Percentiles rank a stretch among this genome's conserved stretches.
These are phyloP conservation scores for Gossypium schwendimanii DNA, from an alignment of 441 rosid genomes.

Conservation along the genomic window DNA sequence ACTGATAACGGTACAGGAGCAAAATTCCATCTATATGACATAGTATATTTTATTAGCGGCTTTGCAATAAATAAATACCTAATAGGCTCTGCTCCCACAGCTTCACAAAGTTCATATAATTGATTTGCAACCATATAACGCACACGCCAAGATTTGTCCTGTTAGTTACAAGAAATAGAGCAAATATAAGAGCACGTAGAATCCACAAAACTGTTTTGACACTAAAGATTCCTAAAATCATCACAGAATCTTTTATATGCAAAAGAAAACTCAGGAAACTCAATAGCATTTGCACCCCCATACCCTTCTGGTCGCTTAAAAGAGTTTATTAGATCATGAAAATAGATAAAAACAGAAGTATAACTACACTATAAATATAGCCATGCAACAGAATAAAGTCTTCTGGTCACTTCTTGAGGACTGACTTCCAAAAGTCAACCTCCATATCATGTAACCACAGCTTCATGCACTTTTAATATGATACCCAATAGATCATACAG, in stretches of 20 bases:
- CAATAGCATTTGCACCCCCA: background rate
- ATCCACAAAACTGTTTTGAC: background rate
- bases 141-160: slow-evolving; percentile 98
- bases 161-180: slow-evolving; percentile 15
- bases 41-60: background rate
- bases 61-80: slow-evolving; percentile 34
- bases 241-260: background rate
- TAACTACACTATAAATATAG: background rate
- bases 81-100: slow-evolving; percentile 83
- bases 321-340: background rate
- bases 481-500: background rate
- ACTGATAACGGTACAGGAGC: background rate
- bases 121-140: slow-evolving; percentile 95
- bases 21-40: background rate
- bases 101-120: slow-evolving; percentile 83
- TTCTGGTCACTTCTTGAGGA: background rate
- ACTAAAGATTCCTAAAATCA: background rate
- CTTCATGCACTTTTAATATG: background rate
- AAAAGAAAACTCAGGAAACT: background rate
- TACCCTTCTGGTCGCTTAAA: too few relatives aligned
- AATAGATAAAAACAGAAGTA: background rate
- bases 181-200: background rate
- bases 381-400: background rate
- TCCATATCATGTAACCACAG: background rate
- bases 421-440: background rate